phyloP scores from a whole-genome alignment of 2,329 filamentous ascomycete genomes.

The Trichoderma citrinoviride region DNA sequence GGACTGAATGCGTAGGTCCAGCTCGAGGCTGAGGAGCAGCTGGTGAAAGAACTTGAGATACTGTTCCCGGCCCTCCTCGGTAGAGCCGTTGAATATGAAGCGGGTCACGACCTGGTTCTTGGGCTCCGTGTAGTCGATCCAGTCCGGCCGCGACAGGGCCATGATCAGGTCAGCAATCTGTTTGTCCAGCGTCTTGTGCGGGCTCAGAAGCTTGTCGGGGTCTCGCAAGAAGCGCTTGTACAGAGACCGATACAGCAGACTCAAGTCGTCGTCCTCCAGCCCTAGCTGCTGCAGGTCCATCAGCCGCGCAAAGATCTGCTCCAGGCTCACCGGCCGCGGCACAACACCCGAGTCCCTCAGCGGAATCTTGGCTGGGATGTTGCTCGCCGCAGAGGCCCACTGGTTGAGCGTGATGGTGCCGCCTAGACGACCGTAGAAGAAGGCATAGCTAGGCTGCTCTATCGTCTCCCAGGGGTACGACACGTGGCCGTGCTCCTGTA shows the following conservation, averaged over 20 bases:
- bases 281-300: constrained; percentile 58
- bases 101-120: constrained; percentile 72
- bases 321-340: constrained; percentile 60
- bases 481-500: constrained; percentile 44
- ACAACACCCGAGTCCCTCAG: constrained; percentile 57
- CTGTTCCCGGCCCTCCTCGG: constrained; percentile 52
- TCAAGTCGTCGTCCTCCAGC: constrained; percentile 56
- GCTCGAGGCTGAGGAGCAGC: constrained; percentile 68
- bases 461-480: constrained; percentile 65
- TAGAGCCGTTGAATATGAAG: constrained; percentile 63
- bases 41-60: constrained; percentile 73
- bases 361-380: constrained; percentile 53
- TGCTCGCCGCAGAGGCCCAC: constrained; percentile 61
- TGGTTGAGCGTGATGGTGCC: constrained; percentile 72
- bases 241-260: constrained; percentile 60
- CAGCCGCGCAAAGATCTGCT: constrained; percentile 57
- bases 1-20: constrained; percentile 67
- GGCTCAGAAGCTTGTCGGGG: constrained; percentile 58
- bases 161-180: constrained; percentile 72
- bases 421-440: constrained; percentile 62
- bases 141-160: constrained; percentile 64
- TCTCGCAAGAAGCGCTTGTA: constrained; percentile 67
- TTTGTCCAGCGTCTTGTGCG: constrained; percentile 63
- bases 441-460: constrained; percentile 70
- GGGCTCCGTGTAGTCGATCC: constrained; percentile 70